Evolutionary conservation across 1,139 yeast genomes (phyloP).

Genomic region (Geotrichum candidum): DNA sequence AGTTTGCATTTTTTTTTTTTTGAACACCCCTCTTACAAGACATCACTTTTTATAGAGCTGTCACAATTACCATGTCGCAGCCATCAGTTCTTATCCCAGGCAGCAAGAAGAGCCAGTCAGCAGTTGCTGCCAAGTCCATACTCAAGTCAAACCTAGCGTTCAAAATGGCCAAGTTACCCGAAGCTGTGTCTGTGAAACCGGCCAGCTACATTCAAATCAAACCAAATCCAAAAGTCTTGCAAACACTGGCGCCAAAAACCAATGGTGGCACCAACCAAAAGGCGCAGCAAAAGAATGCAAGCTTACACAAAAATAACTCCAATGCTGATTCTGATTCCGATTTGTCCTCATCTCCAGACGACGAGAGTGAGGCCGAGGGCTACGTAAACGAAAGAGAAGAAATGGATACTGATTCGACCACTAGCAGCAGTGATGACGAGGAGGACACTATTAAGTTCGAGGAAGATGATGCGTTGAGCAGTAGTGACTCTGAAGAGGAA

Average conservation of each 20-base stretch:
- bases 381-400: neutral
- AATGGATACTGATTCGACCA: constrained; percentile 4
- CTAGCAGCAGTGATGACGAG: constrained; percentile 19
- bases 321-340: constrained; percentile 1
- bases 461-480: neutral
- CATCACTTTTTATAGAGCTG: neutral
- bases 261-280: neutral
- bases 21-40: neutral
- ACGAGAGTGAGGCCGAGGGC: constrained; percentile 6
- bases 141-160: constrained; percentile 11
- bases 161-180: constrained; percentile 42
- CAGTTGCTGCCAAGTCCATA: constrained; percentile 7
- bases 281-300: neutral
- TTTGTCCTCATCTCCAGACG: constrained; percentile 4
- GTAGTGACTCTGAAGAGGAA: neutral
- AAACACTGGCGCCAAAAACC: neutral
- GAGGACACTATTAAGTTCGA: constrained; percentile 8
- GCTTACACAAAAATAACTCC: neutral
- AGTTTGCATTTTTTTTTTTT: neutral
- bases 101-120: constrained; percentile 5
- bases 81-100: constrained; percentile 12
- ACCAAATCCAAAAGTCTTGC: constrained; percentile 18
- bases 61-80: constrained; percentile 8
- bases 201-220: constrained; percentile 20
- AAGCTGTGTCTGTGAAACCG: constrained; percentile 33